These are phyloP conservation scores for Umbilicaria muhlenbergii DNA, from an alignment of 495 filamentous ascomycete species.

Conservation along the genomic window DNA sequence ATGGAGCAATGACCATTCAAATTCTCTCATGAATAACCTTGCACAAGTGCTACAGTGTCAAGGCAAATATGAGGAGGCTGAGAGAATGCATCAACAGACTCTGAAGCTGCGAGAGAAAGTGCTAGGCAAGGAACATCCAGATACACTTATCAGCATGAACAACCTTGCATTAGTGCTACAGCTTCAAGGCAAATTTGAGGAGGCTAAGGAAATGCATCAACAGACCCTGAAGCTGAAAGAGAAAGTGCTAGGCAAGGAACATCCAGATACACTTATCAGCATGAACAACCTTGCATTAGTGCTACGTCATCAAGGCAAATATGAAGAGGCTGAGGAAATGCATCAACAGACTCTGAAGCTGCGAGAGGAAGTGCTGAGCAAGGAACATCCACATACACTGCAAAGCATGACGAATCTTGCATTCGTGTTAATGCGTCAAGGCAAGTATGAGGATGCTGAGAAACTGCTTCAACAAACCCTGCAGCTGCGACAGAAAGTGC, in stretches of 20 bases:
- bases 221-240: slow-evolving; percentile 11
- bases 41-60: slow-evolving; percentile 8
- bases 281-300: slow-evolving; percentile 12
- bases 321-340: slow-evolving; percentile 14
- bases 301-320: background rate
- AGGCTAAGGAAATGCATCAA: slow-evolving; percentile 18
- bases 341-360: background rate
- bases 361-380: background rate
- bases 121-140: slow-evolving; percentile 16
- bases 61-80: slow-evolving; percentile 19
- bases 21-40: slow-evolving; percentile 16
- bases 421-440: background rate
- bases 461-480: background rate
- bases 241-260: slow-evolving; percentile 15
- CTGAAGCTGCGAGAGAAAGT: slow-evolving; percentile 16
- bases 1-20: slow-evolving; percentile 13
- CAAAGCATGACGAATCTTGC: slow-evolving; percentile 5
- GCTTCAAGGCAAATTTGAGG: slow-evolving; percentile 17
- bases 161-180: slow-evolving; percentile 13
- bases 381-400: background rate
- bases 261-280: slow-evolving; percentile 16
- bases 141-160: slow-evolving; percentile 12
- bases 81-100: slow-evolving; percentile 11
- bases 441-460: slow-evolving; percentile 1
- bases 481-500: background rate